These are phyloP conservation scores for Aechmea fasciata DNA, from an alignment of 176 grass and related monocot species.

Conservation along the genomic window DNA sequence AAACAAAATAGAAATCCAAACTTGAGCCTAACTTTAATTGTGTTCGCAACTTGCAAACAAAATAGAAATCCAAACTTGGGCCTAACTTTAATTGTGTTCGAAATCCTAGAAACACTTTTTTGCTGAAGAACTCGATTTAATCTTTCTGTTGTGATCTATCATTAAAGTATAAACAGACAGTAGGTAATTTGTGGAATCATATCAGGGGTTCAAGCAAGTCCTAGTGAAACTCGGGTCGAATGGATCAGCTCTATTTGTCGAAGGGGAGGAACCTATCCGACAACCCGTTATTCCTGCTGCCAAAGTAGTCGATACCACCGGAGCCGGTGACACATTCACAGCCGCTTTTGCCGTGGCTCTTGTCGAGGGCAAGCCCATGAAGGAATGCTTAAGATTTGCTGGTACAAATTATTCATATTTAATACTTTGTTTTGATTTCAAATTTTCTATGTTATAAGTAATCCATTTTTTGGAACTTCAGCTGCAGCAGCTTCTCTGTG, in stretches of 20 bases:
- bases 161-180: conserved; percentile 1
- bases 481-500: conserved; percentile 84
- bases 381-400: conserved; percentile 86
- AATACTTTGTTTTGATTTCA: background rate
- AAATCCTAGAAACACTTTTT: background rate
- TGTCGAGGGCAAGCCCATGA: conserved; percentile 68
- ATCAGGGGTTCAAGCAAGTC: conserved; percentile 66
- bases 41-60: too few species aligned
- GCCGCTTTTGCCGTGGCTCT: conserved; percentile 90
- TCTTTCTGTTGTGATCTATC: background rate
- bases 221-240: conserved; percentile 86
- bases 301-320: conserved; percentile 76
- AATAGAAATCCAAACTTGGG: too few species aligned
- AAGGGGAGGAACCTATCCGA: conserved; percentile 64
- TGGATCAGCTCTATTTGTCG: conserved; percentile 81
- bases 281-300: conserved; percentile 59
- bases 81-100: too few species aligned
- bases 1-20: too few species aligned
- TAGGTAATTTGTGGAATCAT: conserved; percentile 1
- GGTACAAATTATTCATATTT: conserved; percentile 30
- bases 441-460: conserved; percentile 1
- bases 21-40: too few species aligned
- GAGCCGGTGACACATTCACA: conserved; percentile 92
- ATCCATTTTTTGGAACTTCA: conserved; percentile 30
- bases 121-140: conserved; percentile 3